Evolutionary conservation across 192 early-diverging fungal species (phyloP), one percentile per base, ranked within the genome.

Genomic region (Umbelopsis vinacea): DNA sequence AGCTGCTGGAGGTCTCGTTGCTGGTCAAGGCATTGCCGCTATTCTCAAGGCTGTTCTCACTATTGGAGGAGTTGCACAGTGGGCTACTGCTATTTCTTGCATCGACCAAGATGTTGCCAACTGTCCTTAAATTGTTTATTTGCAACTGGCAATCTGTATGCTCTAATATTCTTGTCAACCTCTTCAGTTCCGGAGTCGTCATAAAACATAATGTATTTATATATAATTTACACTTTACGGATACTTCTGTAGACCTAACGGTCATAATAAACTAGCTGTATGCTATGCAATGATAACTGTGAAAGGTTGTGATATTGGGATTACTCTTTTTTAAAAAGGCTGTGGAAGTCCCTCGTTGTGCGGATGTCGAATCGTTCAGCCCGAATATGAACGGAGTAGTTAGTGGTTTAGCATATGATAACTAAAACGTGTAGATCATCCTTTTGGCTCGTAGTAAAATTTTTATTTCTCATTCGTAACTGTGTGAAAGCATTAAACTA

Each of bases 21-120:
- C 79, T 33, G 86, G 86, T 46, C 74, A 82, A 40, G 86, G 86
- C 76, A 85, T 87, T 48, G 63, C 81, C 35, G 85, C 76, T 37
- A 71, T 85, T 45, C 9, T 86, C 40, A 77, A 82, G 60, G 85
- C 85, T 24, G 72, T 80, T 11, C 74, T 86, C 69, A 82, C 77
- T 17, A 78, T 86, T 7, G 71, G 43, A 38, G 74, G 72, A 40
- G 77, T 85, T 12, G 24, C 66, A n/a, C 72, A 38, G n/a, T 69
- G 80, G 15, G n/a, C 67, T 23, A 70, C 69, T 50, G 29, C 40
- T 29, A 70, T 57, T 43, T 81, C 80, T 53, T 80, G 70, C 43
- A 70, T 74, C 24, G 60, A 67, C 9, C 71, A 43, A 7, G 37
- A 55, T 33, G 19, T 29, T 33, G 69, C 70, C 5, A 74, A 74